A percentile compares a stretch with the other conserved stretches of the same genome.
These are phyloP conservation scores for Allodekkera sacchari DNA, from an alignment of 805 yeast species.

Conservation along the genomic window DNA sequence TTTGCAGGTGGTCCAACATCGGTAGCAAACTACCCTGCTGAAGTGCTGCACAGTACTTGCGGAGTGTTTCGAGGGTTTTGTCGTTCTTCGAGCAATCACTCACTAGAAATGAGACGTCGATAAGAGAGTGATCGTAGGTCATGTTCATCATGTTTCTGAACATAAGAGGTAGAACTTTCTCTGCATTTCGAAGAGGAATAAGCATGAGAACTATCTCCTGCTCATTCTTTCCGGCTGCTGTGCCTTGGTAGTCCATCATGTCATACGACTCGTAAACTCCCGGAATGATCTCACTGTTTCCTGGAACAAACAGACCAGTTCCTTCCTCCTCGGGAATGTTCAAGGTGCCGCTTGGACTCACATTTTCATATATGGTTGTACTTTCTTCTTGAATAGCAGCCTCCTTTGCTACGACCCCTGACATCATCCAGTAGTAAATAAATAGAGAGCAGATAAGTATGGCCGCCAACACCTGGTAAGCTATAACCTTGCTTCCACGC, in stretches of 20 bases:
- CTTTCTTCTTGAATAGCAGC: too few species aligned
- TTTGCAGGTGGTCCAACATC: conserved; percentile 36
- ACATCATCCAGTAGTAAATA: too few species aligned
- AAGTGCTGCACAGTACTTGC: conserved; percentile 56
- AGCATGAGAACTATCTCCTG: conserved; percentile 62
- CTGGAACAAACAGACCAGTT: too few species aligned
- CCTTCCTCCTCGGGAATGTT: too few species aligned
- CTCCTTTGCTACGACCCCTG: too few species aligned
- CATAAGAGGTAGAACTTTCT: conserved; percentile 68
- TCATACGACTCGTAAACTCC: conserved; percentile 54
- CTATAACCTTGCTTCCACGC: too few species aligned
- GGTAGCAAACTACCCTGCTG: conserved; percentile 61
- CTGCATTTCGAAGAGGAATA: conserved; percentile 76
- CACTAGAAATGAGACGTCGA: conserved; percentile 74
- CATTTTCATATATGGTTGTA: too few species aligned
- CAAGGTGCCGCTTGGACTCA: too few species aligned
- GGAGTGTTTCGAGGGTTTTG: conserved; percentile 53
- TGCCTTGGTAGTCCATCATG: conserved; percentile 47
- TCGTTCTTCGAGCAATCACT: conserved; percentile 70
- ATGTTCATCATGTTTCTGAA: conserved; percentile 80
- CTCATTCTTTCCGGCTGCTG: conserved; percentile 36
- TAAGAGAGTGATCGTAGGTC: conserved; percentile 72
- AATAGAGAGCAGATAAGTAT: too few species aligned
- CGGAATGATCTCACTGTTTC: too few species aligned
- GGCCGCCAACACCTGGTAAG: too few species aligned